phyloP scores from a whole-genome alignment of 108 stramenopile genomes.

The Skeletonema potamos region DNA sequence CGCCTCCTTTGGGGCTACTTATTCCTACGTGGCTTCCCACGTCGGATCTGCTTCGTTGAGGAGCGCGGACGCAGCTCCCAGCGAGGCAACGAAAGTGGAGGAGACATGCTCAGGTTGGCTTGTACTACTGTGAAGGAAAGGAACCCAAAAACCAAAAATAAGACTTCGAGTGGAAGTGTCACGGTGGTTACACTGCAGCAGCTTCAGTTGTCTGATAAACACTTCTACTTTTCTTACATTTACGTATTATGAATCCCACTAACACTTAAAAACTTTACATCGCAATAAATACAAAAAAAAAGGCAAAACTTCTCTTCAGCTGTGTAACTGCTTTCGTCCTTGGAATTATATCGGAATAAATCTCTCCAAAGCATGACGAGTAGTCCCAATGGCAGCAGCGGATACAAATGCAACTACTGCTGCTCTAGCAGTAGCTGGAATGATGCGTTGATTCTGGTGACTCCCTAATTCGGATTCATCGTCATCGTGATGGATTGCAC shows the following conservation, averaged over 20 bases:
- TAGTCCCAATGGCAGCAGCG: constrained; percentile 35
- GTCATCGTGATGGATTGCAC: neutral
- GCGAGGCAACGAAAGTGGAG: neutral
- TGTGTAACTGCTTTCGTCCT: neutral
- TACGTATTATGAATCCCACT: neutral
- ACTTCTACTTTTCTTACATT: neutral
- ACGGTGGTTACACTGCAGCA: no score
- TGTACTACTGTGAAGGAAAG: no score
- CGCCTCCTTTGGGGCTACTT: no score
- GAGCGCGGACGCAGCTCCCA: no score
- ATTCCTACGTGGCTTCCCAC: no score
- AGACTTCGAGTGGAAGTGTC: no score
- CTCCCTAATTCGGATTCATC: neutral
- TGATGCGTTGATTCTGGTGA: neutral
- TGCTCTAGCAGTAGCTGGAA: constrained; percentile 25
- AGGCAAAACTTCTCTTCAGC: neutral
- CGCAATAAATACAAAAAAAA: neutral
- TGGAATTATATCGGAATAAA: neutral
- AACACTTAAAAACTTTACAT: neutral
- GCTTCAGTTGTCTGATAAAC: no score
- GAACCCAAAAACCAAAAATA: no score
- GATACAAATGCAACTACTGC: constrained; percentile 30
- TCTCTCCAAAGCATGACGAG: constrained; percentile 33
- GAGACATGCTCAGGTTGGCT: no score
- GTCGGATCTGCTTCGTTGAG: no score